Percentiles rank a stretch among this genome's conserved stretches.
Conservation (phyloP, 164 flowering plant species). For the Sedum album region DNA sequence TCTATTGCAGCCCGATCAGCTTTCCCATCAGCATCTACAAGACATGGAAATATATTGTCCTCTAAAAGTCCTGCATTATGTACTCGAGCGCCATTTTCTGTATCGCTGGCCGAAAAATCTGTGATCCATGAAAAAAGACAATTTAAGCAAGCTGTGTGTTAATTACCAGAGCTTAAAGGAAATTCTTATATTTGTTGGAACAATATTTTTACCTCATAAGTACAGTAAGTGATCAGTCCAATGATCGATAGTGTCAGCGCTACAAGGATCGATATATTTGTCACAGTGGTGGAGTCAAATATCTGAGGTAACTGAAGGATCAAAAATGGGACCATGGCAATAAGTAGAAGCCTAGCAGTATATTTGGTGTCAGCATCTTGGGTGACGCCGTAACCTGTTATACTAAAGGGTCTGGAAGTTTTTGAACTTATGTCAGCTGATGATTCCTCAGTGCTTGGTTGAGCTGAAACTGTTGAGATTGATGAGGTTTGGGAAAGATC, state of each 20-base stretch:
- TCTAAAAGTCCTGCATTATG: conserved; percentile 19
- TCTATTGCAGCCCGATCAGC: conserved; percentile 21
- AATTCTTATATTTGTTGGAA: background rate
- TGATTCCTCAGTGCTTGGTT: background rate
- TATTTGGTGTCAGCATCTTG: conserved; percentile 25
- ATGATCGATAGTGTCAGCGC: conserved; percentile 19
- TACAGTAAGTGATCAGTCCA: conserved; percentile 21
- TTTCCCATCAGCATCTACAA: conserved; percentile 22
- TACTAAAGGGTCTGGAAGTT: conserved; percentile 7
- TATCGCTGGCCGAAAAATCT: conserved; percentile 33
- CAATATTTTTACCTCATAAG: conserved; percentile 20
- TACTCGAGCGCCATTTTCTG: conserved; percentile 34
- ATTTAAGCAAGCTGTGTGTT: background rate
- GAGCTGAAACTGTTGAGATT: background rate
- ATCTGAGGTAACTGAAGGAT: conserved; percentile 26
- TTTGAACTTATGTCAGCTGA: conserved; percentile 1
- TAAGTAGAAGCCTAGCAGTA: conserved; percentile 27
- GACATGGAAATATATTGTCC: conserved; percentile 14
- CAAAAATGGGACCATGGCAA: conserved; percentile 26
- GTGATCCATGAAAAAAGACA: background rate
- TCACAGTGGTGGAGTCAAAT: conserved; percentile 15
- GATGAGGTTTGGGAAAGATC: conserved; percentile 17
- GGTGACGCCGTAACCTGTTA: conserved; percentile 24
- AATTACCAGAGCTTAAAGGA: background rate
- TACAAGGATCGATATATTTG: conserved; percentile 15